These are phyloP conservation scores for Naumovozyma castellii DNA, from an alignment of 805 yeast species.

Conservation along the genomic window DNA sequence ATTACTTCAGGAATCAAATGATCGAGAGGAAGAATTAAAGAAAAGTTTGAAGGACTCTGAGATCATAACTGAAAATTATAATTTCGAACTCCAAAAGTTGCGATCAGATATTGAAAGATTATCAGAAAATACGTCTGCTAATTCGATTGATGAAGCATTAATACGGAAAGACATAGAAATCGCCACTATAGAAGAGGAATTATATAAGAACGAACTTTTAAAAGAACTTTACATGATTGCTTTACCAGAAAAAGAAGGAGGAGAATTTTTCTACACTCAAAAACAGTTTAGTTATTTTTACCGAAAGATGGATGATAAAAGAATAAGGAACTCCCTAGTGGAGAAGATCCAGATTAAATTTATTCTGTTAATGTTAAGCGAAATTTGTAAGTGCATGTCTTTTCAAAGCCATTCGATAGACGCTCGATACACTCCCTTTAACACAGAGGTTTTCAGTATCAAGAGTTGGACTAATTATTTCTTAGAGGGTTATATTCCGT, in stretches of 20 bases:
- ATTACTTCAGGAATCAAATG: background rate
- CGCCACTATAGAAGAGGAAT: constrained; percentile 1
- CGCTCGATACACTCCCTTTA: too few relatives aligned
- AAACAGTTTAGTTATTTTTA: background rate
- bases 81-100: background rate
- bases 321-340: background rate
- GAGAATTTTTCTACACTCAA: background rate
- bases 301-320: background rate
- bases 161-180: background rate
- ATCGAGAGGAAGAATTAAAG: background rate
- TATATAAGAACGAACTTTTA: constrained; percentile 5
- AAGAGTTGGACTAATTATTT: too few relatives aligned
- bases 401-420: too few relatives aligned
- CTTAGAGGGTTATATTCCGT: too few relatives aligned
- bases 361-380: background rate
- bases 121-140: background rate
- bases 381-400: background rate
- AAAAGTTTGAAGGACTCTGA: background rate
- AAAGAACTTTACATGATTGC: background rate
- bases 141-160: background rate
- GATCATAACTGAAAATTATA: background rate
- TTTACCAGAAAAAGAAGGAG: too few relatives aligned
- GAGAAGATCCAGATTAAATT: constrained; percentile 1
- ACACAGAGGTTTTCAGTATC: too few relatives aligned
- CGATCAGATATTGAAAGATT: background rate